These are phyloP conservation scores for Clonostachys byssicola DNA, from an alignment of 2,329 filamentous ascomycete species.

Conservation along the genomic window DNA sequence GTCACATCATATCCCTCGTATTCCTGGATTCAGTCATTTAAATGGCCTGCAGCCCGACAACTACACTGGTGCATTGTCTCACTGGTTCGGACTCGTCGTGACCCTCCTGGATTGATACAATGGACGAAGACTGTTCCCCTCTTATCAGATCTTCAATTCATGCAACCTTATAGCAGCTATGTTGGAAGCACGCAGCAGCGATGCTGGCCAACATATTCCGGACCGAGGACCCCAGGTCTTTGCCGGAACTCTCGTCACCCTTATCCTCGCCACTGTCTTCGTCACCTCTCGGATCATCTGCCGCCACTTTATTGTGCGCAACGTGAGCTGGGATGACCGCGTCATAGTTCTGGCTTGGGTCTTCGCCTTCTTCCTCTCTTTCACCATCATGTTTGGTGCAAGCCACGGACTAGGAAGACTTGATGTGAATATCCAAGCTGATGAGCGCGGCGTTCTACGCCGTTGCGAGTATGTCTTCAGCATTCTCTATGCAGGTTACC, in stretches of 20 bases:
- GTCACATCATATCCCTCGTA: too few relatives aligned
- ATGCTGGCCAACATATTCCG: constrained; percentile 16
- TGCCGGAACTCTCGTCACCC: constrained; percentile 64
- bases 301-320: constrained; percentile 67
- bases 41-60: too few relatives aligned
- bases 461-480: constrained; percentile 61
- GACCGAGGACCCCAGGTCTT: constrained; percentile 60
- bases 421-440: constrained; percentile 51
- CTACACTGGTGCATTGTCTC: too few relatives aligned
- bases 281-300: constrained; percentile 72
- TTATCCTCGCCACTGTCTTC: constrained; percentile 68
- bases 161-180: too few relatives aligned
- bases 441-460: constrained; percentile 48
- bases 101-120: too few relatives aligned
- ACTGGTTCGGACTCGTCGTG: too few relatives aligned
- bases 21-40: too few relatives aligned
- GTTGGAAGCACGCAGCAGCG: too few relatives aligned
- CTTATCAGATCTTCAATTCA: too few relatives aligned
- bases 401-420: constrained; percentile 64
- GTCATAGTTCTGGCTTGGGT: constrained; percentile 78
- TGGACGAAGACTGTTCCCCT: too few relatives aligned
- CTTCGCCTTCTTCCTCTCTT: constrained; percentile 62
- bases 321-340: constrained; percentile 72
- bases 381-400: constrained; percentile 62
- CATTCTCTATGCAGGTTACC: constrained; percentile 50